Percentiles rank a stretch among this genome's conserved stretches.
Conservation (phyloP, 352 stramenopile species). For the Pythium sukuiense region DNA sequence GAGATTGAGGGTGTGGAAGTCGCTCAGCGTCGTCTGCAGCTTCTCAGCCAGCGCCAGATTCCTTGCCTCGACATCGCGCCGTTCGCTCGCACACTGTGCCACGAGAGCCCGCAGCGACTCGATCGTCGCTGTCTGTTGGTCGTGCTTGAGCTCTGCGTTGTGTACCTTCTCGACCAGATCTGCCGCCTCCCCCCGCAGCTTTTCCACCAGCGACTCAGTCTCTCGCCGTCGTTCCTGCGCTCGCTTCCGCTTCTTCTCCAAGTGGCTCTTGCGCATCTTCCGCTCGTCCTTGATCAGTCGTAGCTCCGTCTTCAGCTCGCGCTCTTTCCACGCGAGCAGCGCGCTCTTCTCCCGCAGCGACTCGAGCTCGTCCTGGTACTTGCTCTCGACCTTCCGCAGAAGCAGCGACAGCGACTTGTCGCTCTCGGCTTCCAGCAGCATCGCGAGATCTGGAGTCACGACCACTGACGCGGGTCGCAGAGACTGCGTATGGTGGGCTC, state of each 20-base stretch:
- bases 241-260: constrained; percentile 74
- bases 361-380: constrained; percentile 79
- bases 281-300: constrained; percentile 57
- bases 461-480: not conserved
- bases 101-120: constrained; percentile 26
- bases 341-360: constrained; percentile 68
- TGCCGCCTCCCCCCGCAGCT: constrained; percentile 40
- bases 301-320: constrained; percentile 71
- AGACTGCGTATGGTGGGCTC: not conserved
- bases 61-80: constrained; percentile 43
- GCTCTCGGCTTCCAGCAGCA: constrained; percentile 20
- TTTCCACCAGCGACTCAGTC: constrained; percentile 49
- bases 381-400: constrained; percentile 74
- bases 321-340: constrained; percentile 64
- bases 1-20: constrained; percentile 69
- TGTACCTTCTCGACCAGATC: constrained; percentile 7
- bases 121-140: constrained; percentile 31
- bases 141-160: constrained; percentile 16
- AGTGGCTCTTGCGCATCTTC: constrained; percentile 61
- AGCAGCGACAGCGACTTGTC: constrained; percentile 67
- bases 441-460: constrained; percentile 3
- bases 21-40: constrained; percentile 57
- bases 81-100: constrained; percentile 35
- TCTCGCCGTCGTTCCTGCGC: constrained; percentile 61
- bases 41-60: constrained; percentile 56